Evolutionary conservation across 441 rosid genomes (phyloP), one percentile per base, ranked within the genome.

Genomic region (Cnidoscolus chayamansa): DNA sequence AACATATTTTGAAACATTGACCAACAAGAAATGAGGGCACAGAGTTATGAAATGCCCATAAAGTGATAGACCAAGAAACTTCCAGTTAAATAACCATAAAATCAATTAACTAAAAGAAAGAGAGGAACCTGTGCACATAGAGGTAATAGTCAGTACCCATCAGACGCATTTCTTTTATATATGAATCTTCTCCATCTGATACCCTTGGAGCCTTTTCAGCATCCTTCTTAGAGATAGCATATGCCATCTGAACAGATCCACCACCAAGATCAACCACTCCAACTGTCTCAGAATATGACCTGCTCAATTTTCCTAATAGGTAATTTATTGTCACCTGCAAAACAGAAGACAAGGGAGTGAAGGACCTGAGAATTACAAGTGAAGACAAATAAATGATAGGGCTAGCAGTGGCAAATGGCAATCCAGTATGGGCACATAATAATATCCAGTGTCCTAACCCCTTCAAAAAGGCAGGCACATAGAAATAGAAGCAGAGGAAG

Each of bases 211-310:
- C 91, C 77, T 76, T 89, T 58, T 86, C 87, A 75, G 96, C 98
- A 77, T 87, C 97, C 19, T 68, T 78, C 79, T 93, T 84, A 0
- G 99, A 87, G 77, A 91, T 91, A 71, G 98, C 96, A 83, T 91
- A 95, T 40, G 99, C 98, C 99, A 95, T 95, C 80, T 95, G 99
- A 79, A 95, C 98, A 71, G 99, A 95, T 31, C 99, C 99, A 64
- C 99, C 99, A 60, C 99, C 99, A 76, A 95, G 98, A 84, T 95
- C 99, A 79, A 93, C 96, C 63, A 95, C 96, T 79, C 99, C 99
- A 81, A 95, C 97, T 20, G 99, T 93, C 35, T 88, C 77, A 20
- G 88, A 76, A 81, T 89, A 91, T 51, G 86, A 77, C 80, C 80
- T 86, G 60, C 99, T 97, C 80, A 95, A 74, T 58, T 86, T 89